phyloP scores from a whole-genome alignment of 2,329 filamentous ascomycete species.

The Plenodomus tracheiphilus region DNA sequence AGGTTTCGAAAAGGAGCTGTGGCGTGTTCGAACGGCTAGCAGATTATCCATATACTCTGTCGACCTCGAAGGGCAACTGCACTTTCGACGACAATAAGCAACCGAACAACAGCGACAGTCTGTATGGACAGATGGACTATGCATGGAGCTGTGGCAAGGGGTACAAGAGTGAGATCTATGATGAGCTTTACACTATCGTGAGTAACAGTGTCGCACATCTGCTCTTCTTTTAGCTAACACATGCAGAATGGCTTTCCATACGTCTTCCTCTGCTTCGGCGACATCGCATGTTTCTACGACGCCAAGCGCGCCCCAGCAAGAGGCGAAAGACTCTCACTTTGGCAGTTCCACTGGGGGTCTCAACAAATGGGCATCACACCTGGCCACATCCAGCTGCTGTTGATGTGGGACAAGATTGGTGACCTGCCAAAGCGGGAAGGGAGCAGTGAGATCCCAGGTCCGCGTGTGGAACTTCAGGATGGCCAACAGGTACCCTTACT shows the following conservation, averaged over 20 bases:
- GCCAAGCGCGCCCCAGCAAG: slow-evolving; percentile 24
- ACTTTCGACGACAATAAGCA: slow-evolving; percentile 33
- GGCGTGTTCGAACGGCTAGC: slow-evolving; percentile 25
- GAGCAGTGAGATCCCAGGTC: slow-evolving; percentile 14
- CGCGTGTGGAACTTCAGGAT: slow-evolving; percentile 20
- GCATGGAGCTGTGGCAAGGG: slow-evolving; percentile 32
- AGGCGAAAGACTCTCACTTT: slow-evolving; percentile 24
- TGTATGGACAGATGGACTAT: slow-evolving; percentile 28
- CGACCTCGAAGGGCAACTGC: slow-evolving; percentile 33
- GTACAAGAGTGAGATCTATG: slow-evolving; percentile 23
- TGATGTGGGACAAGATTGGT: slow-evolving; percentile 36
- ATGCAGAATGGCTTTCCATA: slow-evolving; percentile 32
- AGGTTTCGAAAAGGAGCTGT: slow-evolving; percentile 17
- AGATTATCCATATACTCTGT: slow-evolving; percentile 34
- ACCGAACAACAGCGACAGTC: slow-evolving; percentile 34
- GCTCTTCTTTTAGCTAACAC: not conserved
- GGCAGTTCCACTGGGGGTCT: slow-evolving; percentile 40
- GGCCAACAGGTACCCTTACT: slow-evolving; percentile 26
- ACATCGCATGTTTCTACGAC: slow-evolving; percentile 40
- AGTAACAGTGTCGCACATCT: not conserved
- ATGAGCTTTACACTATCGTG: slow-evolving; percentile 38
- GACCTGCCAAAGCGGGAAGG: slow-evolving; percentile 23
- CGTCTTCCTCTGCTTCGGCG: slow-evolving; percentile 39
- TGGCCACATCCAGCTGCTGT: slow-evolving; percentile 32
- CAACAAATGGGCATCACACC: slow-evolving; percentile 39